Conservation (phyloP, 495 filamentous ascomycete species). For the Rhypophila decipiens region DNA sequence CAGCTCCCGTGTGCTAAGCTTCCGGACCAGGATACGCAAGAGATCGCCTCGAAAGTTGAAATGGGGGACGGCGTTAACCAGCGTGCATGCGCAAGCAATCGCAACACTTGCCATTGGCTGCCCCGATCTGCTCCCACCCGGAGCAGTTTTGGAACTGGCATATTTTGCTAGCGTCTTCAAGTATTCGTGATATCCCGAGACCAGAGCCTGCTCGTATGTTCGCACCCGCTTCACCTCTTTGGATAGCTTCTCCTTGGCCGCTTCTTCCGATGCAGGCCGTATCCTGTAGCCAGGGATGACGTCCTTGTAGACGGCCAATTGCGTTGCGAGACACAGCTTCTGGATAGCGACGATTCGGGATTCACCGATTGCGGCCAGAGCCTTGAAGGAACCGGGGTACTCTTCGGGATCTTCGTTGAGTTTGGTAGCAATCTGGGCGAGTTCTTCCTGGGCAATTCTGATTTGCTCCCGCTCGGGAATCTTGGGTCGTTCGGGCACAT, state of each 20-base stretch:
- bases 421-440: slow-evolving; percentile 71
- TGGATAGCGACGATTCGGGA: slow-evolving; percentile 65
- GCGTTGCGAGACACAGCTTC: slow-evolving; percentile 76
- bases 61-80: slow-evolving; percentile 77
- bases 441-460: slow-evolving; percentile 80
- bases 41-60: slow-evolving; percentile 93
- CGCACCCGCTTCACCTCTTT: slow-evolving; percentile 83
- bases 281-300: slow-evolving; percentile 94
- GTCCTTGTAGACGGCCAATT: slow-evolving; percentile 90
- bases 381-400: slow-evolving; percentile 69
- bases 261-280: slow-evolving; percentile 67
- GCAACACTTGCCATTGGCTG: slow-evolving; percentile 59
- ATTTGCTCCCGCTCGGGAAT: slow-evolving; percentile 72
- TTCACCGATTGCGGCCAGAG: slow-evolving; percentile 66
- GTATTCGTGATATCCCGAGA: slow-evolving; percentile 76
- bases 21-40: slow-evolving; percentile 76
- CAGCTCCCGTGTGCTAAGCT: slow-evolving; percentile 59
- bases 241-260: slow-evolving; percentile 69
- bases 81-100: slow-evolving; percentile 73
- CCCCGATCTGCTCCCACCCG: slow-evolving; percentile 20
- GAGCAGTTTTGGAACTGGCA: slow-evolving; percentile 43
- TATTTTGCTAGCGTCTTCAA: slow-evolving; percentile 61
- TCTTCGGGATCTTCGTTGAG: slow-evolving; percentile 94
- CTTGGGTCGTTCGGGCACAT: slow-evolving; percentile 49
- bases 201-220: slow-evolving; percentile 74